phyloP scores from a whole-genome alignment of 192 early-diverging fungal genomes.

The Dispira parvispora region DNA sequence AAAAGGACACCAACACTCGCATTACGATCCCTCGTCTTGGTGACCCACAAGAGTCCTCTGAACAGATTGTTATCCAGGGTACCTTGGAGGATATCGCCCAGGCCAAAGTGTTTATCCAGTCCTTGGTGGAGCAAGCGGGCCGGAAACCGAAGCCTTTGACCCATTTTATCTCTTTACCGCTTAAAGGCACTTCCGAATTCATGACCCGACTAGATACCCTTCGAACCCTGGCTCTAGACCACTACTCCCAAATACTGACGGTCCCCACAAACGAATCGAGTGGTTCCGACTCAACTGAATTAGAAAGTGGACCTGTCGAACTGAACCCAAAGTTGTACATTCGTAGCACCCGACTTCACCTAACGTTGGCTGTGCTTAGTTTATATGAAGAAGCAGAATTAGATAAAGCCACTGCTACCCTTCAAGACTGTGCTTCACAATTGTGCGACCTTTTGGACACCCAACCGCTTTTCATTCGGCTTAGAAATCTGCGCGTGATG shows the following conservation, averaged over 20 bases:
- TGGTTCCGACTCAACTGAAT: neutral
- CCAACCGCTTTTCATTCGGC: neutral
- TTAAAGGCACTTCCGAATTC: neutral
- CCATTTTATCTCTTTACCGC: constrained; percentile 6
- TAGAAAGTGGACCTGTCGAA: neutral
- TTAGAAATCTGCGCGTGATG: neutral
- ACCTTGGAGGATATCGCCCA: no score
- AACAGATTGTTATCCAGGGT: no score
- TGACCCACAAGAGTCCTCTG: no score
- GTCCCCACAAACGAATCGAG: neutral
- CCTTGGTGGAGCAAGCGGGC: no score
- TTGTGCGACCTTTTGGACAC: neutral
- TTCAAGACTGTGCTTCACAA: neutral
- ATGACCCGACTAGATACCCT: neutral
- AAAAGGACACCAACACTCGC: no score
- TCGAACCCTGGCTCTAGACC: neutral
- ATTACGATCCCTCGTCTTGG: no score
- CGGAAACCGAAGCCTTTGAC: neutral
- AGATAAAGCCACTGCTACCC: neutral
- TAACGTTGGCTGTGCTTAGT: neutral
- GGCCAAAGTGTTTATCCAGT: no score
- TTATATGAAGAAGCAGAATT: neutral
- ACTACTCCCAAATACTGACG: neutral
- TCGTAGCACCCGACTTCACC: neutral
- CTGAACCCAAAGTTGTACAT: constrained; percentile 4